phyloP scores from a whole-genome alignment of 2,329 filamentous ascomycete species.

The Diaporthe velutina region DNA sequence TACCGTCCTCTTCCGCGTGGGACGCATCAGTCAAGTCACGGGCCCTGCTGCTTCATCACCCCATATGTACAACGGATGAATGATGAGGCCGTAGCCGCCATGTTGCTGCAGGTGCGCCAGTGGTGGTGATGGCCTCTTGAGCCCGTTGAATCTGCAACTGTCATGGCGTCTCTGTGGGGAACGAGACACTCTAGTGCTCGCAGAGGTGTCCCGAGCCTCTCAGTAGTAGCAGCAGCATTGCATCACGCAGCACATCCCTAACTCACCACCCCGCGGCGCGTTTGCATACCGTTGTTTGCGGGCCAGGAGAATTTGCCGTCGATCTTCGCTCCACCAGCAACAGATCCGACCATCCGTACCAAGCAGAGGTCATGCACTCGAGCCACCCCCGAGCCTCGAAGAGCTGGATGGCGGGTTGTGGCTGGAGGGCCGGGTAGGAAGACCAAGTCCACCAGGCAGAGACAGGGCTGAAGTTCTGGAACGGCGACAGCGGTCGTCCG shows the following conservation, averaged over 20 bases:
- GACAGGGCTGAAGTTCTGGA: slow-evolving; percentile 43
- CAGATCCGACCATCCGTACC: slow-evolving; percentile 43
- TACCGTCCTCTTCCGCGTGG: neutral
- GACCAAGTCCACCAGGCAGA: slow-evolving; percentile 3
- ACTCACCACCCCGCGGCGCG: slow-evolving; percentile 23
- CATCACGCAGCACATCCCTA: slow-evolving; percentile 43
- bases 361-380: slow-evolving; percentile 12
- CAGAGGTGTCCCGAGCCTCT: neutral
- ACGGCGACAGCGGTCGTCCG: slow-evolving; percentile 42
- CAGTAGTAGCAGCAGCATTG: slow-evolving; percentile 22
- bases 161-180: neutral
- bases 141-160: neutral
- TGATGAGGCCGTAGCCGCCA: neutral
- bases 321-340: slow-evolving; percentile 37
- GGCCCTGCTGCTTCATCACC: slow-evolving; percentile 8
- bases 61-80: neutral
- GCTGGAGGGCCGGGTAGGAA: neutral
- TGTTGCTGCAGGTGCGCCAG: neutral
- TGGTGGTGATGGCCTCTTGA: neutral
- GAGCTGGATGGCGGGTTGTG: neutral
- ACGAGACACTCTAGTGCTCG: neutral
- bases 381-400: neutral
- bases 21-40: slow-evolving; percentile 27
- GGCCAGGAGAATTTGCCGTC: slow-evolving; percentile 33
- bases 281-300: slow-evolving; percentile 20